Evolutionary conservation across 768 basidiomycete genomes (phyloP).

Genomic region (Cystofilobasidium bisporidii): DNA sequence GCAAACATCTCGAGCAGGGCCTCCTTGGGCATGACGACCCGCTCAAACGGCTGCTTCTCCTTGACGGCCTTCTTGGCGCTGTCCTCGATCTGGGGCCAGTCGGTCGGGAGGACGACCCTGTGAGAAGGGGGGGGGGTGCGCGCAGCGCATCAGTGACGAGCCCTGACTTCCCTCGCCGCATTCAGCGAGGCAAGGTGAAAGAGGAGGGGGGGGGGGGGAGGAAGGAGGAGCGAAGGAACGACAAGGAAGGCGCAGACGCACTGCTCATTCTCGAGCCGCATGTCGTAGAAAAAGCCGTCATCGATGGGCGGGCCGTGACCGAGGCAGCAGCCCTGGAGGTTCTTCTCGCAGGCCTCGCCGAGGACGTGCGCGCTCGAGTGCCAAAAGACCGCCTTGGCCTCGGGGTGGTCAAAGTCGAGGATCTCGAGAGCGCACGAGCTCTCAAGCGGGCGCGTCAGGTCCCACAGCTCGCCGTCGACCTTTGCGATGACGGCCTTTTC

Average conservation of each 20-base stretch:
- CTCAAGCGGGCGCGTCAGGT: slow-evolving; percentile 90
- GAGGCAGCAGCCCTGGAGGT: slow-evolving; percentile 84
- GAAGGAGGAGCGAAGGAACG: too few relatives aligned
- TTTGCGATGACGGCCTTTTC: slow-evolving; percentile 90
- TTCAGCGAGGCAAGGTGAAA: too few relatives aligned
- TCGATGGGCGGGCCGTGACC: slow-evolving; percentile 95
- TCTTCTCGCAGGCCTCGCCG: slow-evolving; percentile 89
- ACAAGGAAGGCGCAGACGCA: slow-evolving; percentile 34
- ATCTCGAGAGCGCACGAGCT: slow-evolving; percentile 66
- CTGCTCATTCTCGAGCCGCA: slow-evolving; percentile 72
- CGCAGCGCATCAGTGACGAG: too few relatives aligned
- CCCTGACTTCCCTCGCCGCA: too few relatives aligned
- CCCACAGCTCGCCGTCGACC: slow-evolving; percentile 76
- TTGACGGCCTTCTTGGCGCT: slow-evolving; percentile 78
- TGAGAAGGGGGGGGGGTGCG: not conserved
- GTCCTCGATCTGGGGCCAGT: slow-evolving; percentile 84
- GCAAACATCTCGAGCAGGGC: slow-evolving; percentile 92
- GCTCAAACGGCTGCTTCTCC: slow-evolving; percentile 95
- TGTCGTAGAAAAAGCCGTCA: slow-evolving; percentile 99
- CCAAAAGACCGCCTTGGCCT: slow-evolving; percentile 96
- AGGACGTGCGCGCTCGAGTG: slow-evolving; percentile 98
- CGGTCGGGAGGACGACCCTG: slow-evolving; percentile 66
- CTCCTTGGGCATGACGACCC: slow-evolving; percentile 86
- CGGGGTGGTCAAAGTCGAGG: slow-evolving; percentile 78
- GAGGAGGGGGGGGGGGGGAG: too few relatives aligned